phyloP scores from a whole-genome alignment of 805 yeast species.

The Yarrowia sp. region DNA sequence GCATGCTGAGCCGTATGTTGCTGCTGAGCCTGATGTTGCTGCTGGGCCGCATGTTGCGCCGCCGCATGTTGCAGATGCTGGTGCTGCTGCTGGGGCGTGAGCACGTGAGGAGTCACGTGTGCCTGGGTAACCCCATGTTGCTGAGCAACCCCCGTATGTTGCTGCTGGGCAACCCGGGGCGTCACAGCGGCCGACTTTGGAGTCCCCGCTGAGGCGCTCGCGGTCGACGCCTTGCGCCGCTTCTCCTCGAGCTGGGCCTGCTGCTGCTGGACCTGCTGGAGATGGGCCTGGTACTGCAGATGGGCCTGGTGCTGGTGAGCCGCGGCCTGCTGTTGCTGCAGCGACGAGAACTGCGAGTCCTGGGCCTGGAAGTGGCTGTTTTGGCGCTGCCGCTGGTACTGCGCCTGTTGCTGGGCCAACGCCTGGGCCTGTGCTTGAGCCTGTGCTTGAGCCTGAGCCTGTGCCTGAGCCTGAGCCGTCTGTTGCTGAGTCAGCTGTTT shows the following conservation, averaged over 20 bases:
- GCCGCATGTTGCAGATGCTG: no score
- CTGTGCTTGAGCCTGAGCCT: no score
- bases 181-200: conserved; percentile 14
- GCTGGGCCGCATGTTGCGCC: no score
- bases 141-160: no score
- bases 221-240: conserved; percentile 16
- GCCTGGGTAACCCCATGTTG: no score
- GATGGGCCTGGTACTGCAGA: conserved; percentile 31
- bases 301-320: conserved; percentile 36
- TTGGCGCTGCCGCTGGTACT: conserved; percentile 39
- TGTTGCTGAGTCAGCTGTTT: no score
- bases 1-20: not conserved
- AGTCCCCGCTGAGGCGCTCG: not conserved
- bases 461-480: no score
- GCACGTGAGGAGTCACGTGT: no score
- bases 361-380: conserved; percentile 21
- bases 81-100: conserved; percentile 28
- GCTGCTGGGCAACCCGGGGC: conserved; percentile 8
- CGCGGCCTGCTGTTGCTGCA: conserved; percentile 34
- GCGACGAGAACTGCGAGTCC: conserved; percentile 18
- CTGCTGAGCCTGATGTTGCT: no score
- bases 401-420: conserved; percentile 3
- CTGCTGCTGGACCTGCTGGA: conserved; percentile 31
- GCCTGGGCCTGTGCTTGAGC: conserved; percentile 9
- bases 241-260: conserved; percentile 31